phyloP scores from a whole-genome alignment of 2,329 filamentous ascomycete genomes.

The Zalaria obscura region DNA sequence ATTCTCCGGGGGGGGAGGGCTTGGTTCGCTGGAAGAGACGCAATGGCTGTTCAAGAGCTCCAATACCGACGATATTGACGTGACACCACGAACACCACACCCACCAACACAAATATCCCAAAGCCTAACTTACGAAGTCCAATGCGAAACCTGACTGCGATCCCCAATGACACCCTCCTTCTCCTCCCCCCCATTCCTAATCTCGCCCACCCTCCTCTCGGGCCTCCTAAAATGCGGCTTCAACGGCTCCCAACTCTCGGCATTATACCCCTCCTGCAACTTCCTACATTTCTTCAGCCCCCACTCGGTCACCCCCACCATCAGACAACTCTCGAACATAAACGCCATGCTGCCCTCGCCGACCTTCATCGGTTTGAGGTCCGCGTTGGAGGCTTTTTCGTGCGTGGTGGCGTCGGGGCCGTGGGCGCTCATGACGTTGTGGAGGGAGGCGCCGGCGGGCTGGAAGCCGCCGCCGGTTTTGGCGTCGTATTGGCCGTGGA shows the following conservation, averaged over 20 bases:
- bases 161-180: constrained; percentile 11
- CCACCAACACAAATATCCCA: too few relatives aligned
- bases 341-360: constrained; percentile 50
- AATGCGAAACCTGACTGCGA: constrained; percentile 14
- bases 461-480: constrained; percentile 42
- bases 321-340: constrained; percentile 56
- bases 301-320: constrained; percentile 62
- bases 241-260: constrained; percentile 60
- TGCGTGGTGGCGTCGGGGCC: constrained; percentile 45
- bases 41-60: too few relatives aligned
- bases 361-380: constrained; percentile 42
- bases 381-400: constrained; percentile 41
- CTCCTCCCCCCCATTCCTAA: constrained; percentile 9
- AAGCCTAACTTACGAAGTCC: constrained; percentile 4
- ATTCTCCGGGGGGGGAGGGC: too few relatives aligned
- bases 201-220: constrained; percentile 8
- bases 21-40: too few relatives aligned
- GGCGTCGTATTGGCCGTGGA: constrained; percentile 45
- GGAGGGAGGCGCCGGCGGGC: constrained; percentile 44
- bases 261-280: constrained; percentile 59
- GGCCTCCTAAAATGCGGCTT: constrained; percentile 29
- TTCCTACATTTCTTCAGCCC: constrained; percentile 56
- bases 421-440: constrained; percentile 26
- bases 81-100: too few relatives aligned
- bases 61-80: too few relatives aligned